Evolutionary conservation across 352 stramenopile genomes (phyloP), one percentile per base, ranked within the genome.

Genomic region (Phytophthora litchii): DNA sequence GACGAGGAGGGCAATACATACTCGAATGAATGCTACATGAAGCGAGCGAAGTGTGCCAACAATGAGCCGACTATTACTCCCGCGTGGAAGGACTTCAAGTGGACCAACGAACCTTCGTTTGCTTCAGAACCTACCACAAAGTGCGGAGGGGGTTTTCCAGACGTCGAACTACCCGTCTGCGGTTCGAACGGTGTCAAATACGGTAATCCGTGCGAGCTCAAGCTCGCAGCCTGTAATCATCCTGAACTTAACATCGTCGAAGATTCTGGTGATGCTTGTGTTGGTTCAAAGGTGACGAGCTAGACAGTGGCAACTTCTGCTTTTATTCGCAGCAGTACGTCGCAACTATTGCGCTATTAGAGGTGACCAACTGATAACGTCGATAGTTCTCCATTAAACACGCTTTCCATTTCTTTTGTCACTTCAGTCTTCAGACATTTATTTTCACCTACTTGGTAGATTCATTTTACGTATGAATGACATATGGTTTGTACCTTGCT

Each of bases 11-110:
- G 35, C 21, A 55, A 46, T n/a, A 38, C n/a, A 21, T 46, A 55
- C n/a, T 16, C 48, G 11, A 55, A 55, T 6, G 21, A 55, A 31
- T 55, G 48, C 35, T 46, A 46, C 35, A 55, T 46, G 48, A 46
- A 46, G 48, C 48, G 36, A 27, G 23, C 48, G 37, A 55, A 55
- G 48, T 46, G 36, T 14, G 29, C 11, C 8, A 34, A 37, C 5
- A 43, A 45, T 11, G 29, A 34, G 29, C 10, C 1, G 7, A 12
- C 29, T 2, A 34, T 34, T 34, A 1, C 29, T 3, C 41, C 41
- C 6, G 1, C 0, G 1, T 49, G 42, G 42, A 37, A 49, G 17
- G 9, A 49, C 7, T 20, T 27, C 8, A 49, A 23, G 23, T 14
- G 9, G 36, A 42, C 8, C 14, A 38, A 36, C 25, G 42, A 25